Evolutionary conservation across 495 filamentous ascomycete species (phyloP).

Genomic region (Aspergillus steynii): DNA sequence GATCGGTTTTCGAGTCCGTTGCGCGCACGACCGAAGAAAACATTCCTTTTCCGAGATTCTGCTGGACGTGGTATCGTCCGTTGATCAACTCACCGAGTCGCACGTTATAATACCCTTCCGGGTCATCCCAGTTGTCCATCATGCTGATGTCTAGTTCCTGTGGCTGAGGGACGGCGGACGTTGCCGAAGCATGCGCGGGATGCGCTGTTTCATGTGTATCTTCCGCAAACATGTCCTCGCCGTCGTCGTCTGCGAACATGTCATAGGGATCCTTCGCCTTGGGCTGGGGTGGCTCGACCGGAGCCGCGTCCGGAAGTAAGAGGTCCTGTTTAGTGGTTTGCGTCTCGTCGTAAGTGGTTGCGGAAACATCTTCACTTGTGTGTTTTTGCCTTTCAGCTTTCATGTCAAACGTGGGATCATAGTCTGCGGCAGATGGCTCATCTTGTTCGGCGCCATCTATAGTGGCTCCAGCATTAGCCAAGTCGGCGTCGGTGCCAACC

Average conservation of each 20-base stretch:
- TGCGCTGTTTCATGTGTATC: slow-evolving; percentile 47
- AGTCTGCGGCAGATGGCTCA: slow-evolving; percentile 90
- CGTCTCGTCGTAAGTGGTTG: slow-evolving; percentile 62
- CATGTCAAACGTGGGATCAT: slow-evolving; percentile 93
- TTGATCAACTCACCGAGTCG: slow-evolving; percentile 87
- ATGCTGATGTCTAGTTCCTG: slow-evolving; percentile 76
- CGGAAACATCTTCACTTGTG: slow-evolving; percentile 55
- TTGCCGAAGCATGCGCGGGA: slow-evolving; percentile 43
- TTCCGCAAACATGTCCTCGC: slow-evolving; percentile 85
- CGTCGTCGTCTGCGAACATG: slow-evolving; percentile 93
- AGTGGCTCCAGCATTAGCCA: slow-evolving; percentile 59
- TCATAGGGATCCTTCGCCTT: slow-evolving; percentile 69
- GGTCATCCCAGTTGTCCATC: slow-evolving; percentile 91
- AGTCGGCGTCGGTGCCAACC: slow-evolving; percentile 61
- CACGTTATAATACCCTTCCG: slow-evolving; percentile 93
- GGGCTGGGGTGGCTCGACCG: slow-evolving; percentile 29
- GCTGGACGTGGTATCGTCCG: slow-evolving; percentile 80
- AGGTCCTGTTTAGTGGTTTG: slow-evolving; percentile 56
- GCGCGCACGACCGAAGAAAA: slow-evolving; percentile 95
- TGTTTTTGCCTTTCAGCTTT: slow-evolving; percentile 79
- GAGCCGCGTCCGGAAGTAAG: slow-evolving; percentile 48
- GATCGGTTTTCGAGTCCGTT: slow-evolving; percentile 70
- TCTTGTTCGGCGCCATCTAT: slow-evolving; percentile 61
- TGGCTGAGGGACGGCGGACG: slow-evolving; percentile 53
- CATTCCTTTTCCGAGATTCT: slow-evolving; percentile 90